Evolutionary conservation across 148 eudicot genomes (phyloP).

Genomic region (Hydrangea macrophylla): DNA sequence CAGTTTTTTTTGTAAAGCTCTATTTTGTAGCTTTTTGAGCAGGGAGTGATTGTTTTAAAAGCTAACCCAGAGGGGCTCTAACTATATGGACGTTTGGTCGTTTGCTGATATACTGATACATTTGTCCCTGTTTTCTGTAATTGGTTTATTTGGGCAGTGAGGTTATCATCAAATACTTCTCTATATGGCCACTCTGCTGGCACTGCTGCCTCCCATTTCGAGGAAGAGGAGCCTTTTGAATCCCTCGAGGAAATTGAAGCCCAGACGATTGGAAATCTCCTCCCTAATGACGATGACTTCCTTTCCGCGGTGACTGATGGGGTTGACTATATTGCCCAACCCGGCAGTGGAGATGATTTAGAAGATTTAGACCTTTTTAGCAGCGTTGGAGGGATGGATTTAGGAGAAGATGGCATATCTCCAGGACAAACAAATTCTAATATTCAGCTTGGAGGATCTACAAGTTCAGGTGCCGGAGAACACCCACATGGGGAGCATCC

Average conservation of each 20-base stretch:
- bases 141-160: slow-evolving; percentile 40
- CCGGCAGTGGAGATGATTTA: slow-evolving; percentile 42
- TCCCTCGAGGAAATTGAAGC: slow-evolving; percentile 92
- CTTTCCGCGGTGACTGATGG: slow-evolving; percentile 73
- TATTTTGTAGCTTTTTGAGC: too few relatives aligned
- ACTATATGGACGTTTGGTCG: too few relatives aligned
- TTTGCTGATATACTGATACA: slow-evolving; percentile 1
- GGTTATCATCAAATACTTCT: slow-evolving; percentile 39
- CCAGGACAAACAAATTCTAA: slow-evolving; percentile 28
- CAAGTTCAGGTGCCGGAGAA: slow-evolving; percentile 29
- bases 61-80: too few relatives aligned
- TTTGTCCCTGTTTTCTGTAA: neutral
- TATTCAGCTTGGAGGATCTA: slow-evolving; percentile 29
- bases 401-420: slow-evolving; percentile 62
- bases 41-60: too few relatives aligned
- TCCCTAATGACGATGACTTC: slow-evolving; percentile 86
- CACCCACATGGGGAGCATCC: slow-evolving; percentile 47
- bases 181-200: slow-evolving; percentile 52
- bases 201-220: slow-evolving; percentile 49
- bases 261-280: slow-evolving; percentile 88
- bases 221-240: slow-evolving; percentile 62
- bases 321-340: slow-evolving; percentile 34
- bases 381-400: slow-evolving; percentile 83
- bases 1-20: too few relatives aligned
- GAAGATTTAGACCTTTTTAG: slow-evolving; percentile 77